phyloP scores from a whole-genome alignment of 495 filamentous ascomycete species.

The Cenococcum geophilum region DNA sequence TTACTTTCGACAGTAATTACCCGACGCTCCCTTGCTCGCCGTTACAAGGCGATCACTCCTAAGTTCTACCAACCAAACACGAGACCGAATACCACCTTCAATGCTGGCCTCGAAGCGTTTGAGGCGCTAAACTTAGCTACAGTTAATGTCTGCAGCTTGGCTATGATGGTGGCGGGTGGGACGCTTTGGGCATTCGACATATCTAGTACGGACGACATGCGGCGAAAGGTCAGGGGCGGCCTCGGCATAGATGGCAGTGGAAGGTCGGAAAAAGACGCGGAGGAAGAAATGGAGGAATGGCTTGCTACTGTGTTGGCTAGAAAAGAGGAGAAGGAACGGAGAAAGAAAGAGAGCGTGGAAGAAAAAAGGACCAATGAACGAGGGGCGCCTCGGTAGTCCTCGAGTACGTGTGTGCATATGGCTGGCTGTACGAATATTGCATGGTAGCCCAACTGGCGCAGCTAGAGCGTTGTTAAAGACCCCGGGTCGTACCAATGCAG shows the following conservation, averaged over 20 bases:
- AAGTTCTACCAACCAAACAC: slow-evolving; percentile 56
- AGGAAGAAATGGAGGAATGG: slow-evolving; percentile 61
- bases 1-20: slow-evolving; percentile 62
- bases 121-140: slow-evolving; percentile 81
- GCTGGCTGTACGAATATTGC: slow-evolving; percentile 26
- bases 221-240: slow-evolving; percentile 47
- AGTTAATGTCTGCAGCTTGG: slow-evolving; percentile 65
- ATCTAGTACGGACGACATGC: slow-evolving; percentile 62
- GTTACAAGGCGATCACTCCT: slow-evolving; percentile 50
- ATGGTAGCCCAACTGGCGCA: too few species aligned
- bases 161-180: slow-evolving; percentile 62
- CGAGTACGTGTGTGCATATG: slow-evolving; percentile 21
- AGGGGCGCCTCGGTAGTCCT: slow-evolving; percentile 17
- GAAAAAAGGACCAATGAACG: slow-evolving; percentile 10
- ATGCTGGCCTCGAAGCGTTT: slow-evolving; percentile 58
- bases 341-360: slow-evolving; percentile 17
- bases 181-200: slow-evolving; percentile 66
- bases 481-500: too few species aligned
- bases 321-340: slow-evolving; percentile 44
- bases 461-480: too few species aligned
- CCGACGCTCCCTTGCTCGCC: slow-evolving; percentile 56
- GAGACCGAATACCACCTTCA: slow-evolving; percentile 32
- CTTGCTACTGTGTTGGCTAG: slow-evolving; percentile 55
- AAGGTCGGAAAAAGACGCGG: slow-evolving; percentile 50
- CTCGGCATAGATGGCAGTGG: slow-evolving; percentile 44